Base-by-base conservation (phyloP, 352 stramenopile genomes). In the Pythium dissimile region DNA sequence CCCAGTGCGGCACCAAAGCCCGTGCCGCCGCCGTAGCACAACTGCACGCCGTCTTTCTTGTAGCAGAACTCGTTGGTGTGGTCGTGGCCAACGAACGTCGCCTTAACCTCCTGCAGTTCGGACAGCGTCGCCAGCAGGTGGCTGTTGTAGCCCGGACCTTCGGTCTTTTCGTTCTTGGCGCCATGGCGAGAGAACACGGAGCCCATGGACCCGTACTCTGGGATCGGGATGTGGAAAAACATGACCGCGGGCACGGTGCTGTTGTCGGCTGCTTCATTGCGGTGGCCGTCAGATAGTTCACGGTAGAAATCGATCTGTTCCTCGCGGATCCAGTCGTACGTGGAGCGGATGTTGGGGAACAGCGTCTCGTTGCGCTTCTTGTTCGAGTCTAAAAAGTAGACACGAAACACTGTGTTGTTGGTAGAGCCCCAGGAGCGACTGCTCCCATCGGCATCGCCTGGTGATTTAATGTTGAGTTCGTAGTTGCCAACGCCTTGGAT, bases 181-280 rank as follows among this genome's bases (percentile, higher is more conserved):
- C 54, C 54, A 13, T 55, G 35, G 12, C 34, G 54, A 15, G 31
- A 28, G 1, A 49, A 24, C 15, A 38, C 16, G 31, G 55, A 41
- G 0, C 24, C 54, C 16, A 26, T 21, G 2, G 23, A 41, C 0
- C 52, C 35, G 35, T 79, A 88, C 52, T 86, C 73, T 13, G 68
- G 69, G 12, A 88, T 46, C 32, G 77, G 77, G 46, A 84, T 88
- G 54, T 88, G 75, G 62, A 85, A 83, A 54, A 88, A 88, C 75
- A 88, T 84, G 55, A 86, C 62, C 18, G 75, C 73, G 23, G 73
- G 71, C 21, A 75, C 30, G 18, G 55, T 48, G 1, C 49, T 24
- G 16, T 42, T 69, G 24, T 56, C 62, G 31, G 64, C 49, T 1
- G 37, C 68, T 54, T 10, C 60, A 51, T 34, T 64, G 6, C n/a